Percentiles rank a stretch among this genome's conserved stretches.
Conservation (phyloP, 352 stramenopile genomes). For the Phytophthora pinifolia region DNA sequence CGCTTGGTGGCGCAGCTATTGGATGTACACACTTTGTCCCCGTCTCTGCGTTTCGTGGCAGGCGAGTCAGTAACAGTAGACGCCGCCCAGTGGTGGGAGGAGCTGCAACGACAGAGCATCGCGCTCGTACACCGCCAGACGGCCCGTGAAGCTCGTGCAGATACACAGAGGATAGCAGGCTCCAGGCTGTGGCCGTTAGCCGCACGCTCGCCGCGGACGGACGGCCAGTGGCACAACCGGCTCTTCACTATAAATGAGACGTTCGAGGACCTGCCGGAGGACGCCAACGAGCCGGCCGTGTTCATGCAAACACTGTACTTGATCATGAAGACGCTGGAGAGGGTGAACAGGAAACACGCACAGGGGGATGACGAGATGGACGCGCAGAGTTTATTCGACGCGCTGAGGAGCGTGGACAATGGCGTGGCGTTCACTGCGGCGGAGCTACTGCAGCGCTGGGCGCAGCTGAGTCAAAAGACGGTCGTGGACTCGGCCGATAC, state of each 20-base stretch:
- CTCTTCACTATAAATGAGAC: slow-evolving; percentile 5
- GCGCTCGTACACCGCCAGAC: slow-evolving; percentile 14
- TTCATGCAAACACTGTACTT: slow-evolving; percentile 28
- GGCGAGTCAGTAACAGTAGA: slow-evolving; percentile 36
- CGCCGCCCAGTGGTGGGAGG: slow-evolving; percentile 43
- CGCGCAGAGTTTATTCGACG: not conserved
- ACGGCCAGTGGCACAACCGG: not conserved
- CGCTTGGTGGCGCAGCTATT: slow-evolving; percentile 35
- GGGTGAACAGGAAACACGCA: slow-evolving; percentile 10
- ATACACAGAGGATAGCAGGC: not conserved
- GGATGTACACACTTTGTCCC: slow-evolving; percentile 41
- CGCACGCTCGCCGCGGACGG: slow-evolving; percentile 7
- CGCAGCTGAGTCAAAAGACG: slow-evolving; percentile 19
- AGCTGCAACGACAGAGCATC: slow-evolving; percentile 37
- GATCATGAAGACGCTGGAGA: slow-evolving; percentile 24
- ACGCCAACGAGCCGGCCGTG: slow-evolving; percentile 6
- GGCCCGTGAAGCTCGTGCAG: not conserved
- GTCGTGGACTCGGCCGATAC: slow-evolving; percentile 10
- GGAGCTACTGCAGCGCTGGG: slow-evolving; percentile 36
- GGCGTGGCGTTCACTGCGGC: slow-evolving; percentile 32
- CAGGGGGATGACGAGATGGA: slow-evolving; percentile 3
- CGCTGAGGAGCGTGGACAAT: slow-evolving; percentile 24
- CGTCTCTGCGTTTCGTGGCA: slow-evolving; percentile 32
- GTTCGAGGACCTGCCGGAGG: slow-evolving; percentile 19
- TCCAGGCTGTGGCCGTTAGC: slow-evolving; percentile 19